A percentile compares a stretch with the other conserved stretches of the same genome.
These are phyloP conservation scores for Bidens hawaiensis DNA, from an alignment of 140 eudicot species.

Conservation along the genomic window DNA sequence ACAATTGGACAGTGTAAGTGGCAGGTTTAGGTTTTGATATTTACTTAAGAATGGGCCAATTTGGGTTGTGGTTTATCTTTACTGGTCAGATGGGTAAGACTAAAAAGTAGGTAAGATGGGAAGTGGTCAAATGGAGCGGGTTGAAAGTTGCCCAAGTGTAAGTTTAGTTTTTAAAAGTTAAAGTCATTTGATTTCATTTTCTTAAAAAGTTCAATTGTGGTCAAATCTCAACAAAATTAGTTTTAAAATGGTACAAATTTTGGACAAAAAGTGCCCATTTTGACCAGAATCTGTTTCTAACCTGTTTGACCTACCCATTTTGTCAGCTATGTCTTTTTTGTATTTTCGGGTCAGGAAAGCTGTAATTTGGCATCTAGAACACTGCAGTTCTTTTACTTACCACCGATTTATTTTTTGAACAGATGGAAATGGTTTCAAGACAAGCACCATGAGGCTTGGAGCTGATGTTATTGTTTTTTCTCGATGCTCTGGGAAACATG, in stretches of 20 bases:
- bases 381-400: background rate
- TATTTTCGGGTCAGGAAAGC: background rate
- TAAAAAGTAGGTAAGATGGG: background rate
- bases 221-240: background rate
- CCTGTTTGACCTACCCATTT: background rate
- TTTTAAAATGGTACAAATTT: background rate
- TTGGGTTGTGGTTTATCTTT: background rate
- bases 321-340: background rate
- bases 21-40: background rate
- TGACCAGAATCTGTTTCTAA: background rate
- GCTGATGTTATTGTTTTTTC: slow-evolving; percentile 95
- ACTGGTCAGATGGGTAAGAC: background rate
- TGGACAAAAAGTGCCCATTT: slow-evolving; percentile 1
- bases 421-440: slow-evolving; percentile 97
- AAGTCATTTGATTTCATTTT: background rate
- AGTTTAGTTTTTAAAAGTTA: background rate
- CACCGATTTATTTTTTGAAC: slow-evolving; percentile 20
- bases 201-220: background rate
- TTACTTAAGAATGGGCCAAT: slow-evolving; percentile 8
- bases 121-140: background rate
- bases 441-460: slow-evolving; percentile 98
- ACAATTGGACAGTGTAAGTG: slow-evolving; percentile 85
- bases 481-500: slow-evolving; percentile 53
- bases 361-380: slow-evolving; percentile 14
- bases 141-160: background rate